phyloP scores from a whole-genome alignment of 371 early-diverging fungal genomes.

The Mucor saturninus region DNA sequence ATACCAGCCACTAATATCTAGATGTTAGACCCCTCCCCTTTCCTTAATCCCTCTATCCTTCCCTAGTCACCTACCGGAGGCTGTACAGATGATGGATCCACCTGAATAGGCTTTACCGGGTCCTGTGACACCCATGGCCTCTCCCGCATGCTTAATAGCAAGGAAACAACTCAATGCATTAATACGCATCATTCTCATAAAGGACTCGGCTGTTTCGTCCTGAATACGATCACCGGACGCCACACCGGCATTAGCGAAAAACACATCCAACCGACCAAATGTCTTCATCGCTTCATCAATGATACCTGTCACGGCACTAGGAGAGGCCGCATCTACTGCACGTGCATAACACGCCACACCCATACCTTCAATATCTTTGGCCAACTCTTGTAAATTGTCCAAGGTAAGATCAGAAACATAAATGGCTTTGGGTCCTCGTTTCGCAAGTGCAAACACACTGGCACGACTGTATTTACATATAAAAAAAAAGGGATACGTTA shows the following conservation, averaged over 20 bases:
- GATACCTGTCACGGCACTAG: conserved; percentile 36
- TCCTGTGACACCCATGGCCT: conserved; percentile 37
- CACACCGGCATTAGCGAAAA: conserved; percentile 60
- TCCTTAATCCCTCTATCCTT: neutral
- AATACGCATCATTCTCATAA: conserved; percentile 43
- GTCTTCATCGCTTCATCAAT: conserved; percentile 45
- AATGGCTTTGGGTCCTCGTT: conserved; percentile 52
- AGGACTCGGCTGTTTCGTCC: conserved; percentile 28
- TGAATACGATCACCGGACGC: conserved; percentile 30
- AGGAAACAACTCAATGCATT: conserved; percentile 47
- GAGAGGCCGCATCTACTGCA: conserved; percentile 54
- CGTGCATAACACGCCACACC: conserved; percentile 45
- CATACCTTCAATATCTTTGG: conserved; percentile 39
- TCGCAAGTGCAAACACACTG: conserved; percentile 49
- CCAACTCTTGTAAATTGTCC: conserved; percentile 42
- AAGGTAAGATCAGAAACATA: conserved; percentile 51
- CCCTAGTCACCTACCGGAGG: conserved; percentile 25
- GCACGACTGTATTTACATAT: conserved; percentile 34
- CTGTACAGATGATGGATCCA: conserved; percentile 53
- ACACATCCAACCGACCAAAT: conserved; percentile 61
- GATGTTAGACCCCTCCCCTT: neutral
- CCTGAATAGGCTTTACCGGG: conserved; percentile 38
- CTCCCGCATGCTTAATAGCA: conserved; percentile 47
- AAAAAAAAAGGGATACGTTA: neutral
- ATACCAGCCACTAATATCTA: conserved; percentile 46